Evolutionary conservation across 495 filamentous ascomycete genomes (phyloP).

Genomic region (Haplographium delicatum): DNA sequence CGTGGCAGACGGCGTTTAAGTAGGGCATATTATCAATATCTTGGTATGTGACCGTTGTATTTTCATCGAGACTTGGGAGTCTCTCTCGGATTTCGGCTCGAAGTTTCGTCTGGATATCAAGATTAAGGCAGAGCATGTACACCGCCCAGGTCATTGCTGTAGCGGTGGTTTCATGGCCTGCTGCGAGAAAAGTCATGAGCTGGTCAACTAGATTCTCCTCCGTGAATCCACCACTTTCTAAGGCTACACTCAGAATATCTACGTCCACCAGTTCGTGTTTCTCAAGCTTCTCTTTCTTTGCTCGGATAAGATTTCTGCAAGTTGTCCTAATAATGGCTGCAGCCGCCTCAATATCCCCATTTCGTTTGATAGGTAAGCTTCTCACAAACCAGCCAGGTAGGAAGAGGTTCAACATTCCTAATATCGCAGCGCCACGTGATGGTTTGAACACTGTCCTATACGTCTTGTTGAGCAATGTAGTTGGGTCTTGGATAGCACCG

Average conservation of each 20-base stretch:
- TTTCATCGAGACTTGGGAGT: conserved; percentile 52
- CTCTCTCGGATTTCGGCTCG: conserved; percentile 49
- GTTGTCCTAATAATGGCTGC: conserved; percentile 53
- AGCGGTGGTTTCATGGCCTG: conserved; percentile 75
- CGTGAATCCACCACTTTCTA: conserved; percentile 69
- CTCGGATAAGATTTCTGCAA: conserved; percentile 59
- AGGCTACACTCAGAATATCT: conserved; percentile 80
- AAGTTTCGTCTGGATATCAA: conserved; percentile 44
- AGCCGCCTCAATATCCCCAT: conserved; percentile 52
- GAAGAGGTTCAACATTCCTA: conserved; percentile 41
- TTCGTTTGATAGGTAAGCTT: conserved; percentile 60
- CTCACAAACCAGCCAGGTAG: conserved; percentile 45
- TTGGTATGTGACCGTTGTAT: conserved; percentile 40
- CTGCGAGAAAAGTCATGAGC: conserved; percentile 91
- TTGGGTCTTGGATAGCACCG: conserved; percentile 56
- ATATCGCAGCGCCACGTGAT: conserved; percentile 30
- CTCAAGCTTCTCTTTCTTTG: conserved; percentile 60
- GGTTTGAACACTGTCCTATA: conserved; percentile 58
- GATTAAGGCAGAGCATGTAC: conserved; percentile 44
- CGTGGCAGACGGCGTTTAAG: conserved; percentile 43
- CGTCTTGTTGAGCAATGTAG: conserved; percentile 58
- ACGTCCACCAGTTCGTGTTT: conserved; percentile 46
- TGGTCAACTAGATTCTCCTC: conserved; percentile 84
- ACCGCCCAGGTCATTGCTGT: conserved; percentile 52
- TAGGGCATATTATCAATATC: conserved; percentile 52